Evolutionary conservation across 2,329 filamentous ascomycete genomes (phyloP).

Genomic region (Alternaria postmessia): DNA sequence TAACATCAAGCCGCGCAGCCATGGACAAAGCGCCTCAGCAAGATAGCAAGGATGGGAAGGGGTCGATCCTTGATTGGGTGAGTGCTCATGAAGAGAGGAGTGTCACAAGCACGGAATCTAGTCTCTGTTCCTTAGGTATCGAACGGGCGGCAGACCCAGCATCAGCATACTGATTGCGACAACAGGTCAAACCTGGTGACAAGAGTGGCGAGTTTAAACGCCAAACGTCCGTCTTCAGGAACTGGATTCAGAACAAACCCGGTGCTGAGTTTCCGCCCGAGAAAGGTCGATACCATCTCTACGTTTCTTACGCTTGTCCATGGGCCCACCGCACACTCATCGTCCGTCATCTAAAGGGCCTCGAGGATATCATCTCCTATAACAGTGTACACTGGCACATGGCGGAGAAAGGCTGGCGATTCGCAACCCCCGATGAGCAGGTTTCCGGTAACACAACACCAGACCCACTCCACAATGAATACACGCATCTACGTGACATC

Average conservation of each 20-base stretch:
- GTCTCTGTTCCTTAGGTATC: background rate
- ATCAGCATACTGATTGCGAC: background rate
- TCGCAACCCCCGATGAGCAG: constrained; percentile 71
- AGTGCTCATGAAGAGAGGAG: background rate
- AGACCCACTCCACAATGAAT: constrained; percentile 72
- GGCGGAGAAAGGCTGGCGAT: constrained; percentile 80
- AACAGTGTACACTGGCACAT: constrained; percentile 96
- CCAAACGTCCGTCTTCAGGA: constrained; percentile 81
- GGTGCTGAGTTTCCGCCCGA: constrained; percentile 83
- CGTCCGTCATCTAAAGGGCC: constrained; percentile 86
- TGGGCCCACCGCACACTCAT: constrained; percentile 93
- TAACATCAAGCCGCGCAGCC: constrained; percentile 14
- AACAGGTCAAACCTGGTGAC: constrained; percentile 61
- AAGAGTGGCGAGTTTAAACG: constrained; percentile 92
- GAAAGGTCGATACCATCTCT: constrained; percentile 91
- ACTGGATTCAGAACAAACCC: constrained; percentile 75
- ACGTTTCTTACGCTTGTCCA: constrained; percentile 91
- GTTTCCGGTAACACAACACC: constrained; percentile 63
- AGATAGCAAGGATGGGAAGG: constrained; percentile 3
- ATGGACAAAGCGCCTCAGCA: constrained; percentile 24
- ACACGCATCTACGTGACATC: constrained; percentile 77
- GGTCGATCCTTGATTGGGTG: constrained; percentile 15
- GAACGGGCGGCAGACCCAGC: background rate
- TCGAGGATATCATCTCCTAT: constrained; percentile 81
- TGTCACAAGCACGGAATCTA: background rate